A percentile compares a stretch with the other conserved stretches of the same genome.
These are phyloP conservation scores for Pittosporum tobira DNA, from an alignment of 129 eudicot genomes.

Conservation along the genomic window DNA sequence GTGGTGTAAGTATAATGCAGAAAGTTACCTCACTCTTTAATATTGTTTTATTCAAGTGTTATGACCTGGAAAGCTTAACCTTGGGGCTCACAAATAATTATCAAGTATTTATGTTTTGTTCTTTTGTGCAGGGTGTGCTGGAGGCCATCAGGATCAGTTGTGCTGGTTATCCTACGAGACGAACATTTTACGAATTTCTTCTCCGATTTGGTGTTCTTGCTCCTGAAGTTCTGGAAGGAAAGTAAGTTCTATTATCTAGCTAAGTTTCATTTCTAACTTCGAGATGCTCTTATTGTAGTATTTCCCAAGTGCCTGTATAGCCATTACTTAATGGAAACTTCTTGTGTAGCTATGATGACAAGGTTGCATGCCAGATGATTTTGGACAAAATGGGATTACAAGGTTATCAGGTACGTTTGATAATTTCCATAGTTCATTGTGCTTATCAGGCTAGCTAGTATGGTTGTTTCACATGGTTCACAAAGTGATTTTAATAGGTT, in stretches of 20 bases:
- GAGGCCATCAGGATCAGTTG: constrained; percentile 99
- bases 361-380: constrained; percentile 83
- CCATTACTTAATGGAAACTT: constrained; percentile 9
- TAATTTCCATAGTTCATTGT: background rate
- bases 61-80: background rate
- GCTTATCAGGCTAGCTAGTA: no score
- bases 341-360: constrained; percentile 73
- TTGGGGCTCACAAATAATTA: background rate
- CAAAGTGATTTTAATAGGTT: background rate
- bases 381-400: constrained; percentile 82
- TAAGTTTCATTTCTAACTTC: no score
- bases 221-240: constrained; percentile 90
- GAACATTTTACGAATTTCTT: constrained; percentile 92
- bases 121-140: constrained; percentile 99
- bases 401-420: constrained; percentile 76
- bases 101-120: no score
- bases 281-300: no score
- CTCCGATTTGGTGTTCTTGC: constrained; percentile 96
- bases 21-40: constrained; percentile 7
- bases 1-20: constrained; percentile 76
- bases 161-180: constrained; percentile 99
- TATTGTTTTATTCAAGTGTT: background rate
- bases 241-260: constrained; percentile 39
- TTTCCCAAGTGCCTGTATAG: constrained; percentile 7
- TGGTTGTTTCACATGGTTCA: background rate